Evolutionary conservation across 2,329 filamentous ascomycete genomes (phyloP), one percentile per base, ranked within the genome.

Genomic region (Fonsecaea monophora): DNA sequence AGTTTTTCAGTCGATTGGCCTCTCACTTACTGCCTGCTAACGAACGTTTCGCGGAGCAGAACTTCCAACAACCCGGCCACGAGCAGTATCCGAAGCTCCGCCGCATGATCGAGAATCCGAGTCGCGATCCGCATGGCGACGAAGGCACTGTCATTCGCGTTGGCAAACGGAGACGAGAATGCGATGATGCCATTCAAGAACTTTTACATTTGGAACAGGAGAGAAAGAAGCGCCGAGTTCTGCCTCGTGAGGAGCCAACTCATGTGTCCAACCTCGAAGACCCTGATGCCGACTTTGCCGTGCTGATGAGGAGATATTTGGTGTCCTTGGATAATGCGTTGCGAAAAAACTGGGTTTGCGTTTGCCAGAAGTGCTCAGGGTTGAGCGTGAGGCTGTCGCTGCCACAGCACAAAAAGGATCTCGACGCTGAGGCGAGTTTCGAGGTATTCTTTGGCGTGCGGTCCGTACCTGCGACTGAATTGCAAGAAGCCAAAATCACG

Each of bases 161-260:
- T 61, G 67, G 71, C 56, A 74, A 74, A 69, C 72, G 73, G 58
- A 72, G 61, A 69, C 71, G 72, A 68, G 72, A 73, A 62, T 55
- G 57, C 59, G 70, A 73, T 50, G 70, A 53, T 68, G 70, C 57
- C 62, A 73, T 74, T 65, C 53, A 73, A 48, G 68, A 74, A 64
- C 72, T 74, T 68, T 73, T 62, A 60, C 63, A 70, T 64, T 64
- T 72, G 61, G 68, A 70, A 40, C 30, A 42, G 59, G 66, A 72
- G 54, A 40, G 6, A 72, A 75, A 74, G 68, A 73, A 73, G 67
- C 72, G 72, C 70, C 73, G 73, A 67, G 71, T 73, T 61, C 64
- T 75, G 42, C 67, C 70, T 71, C 73, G 71, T 64, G 73, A 75
- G 68, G 70, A 75, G 32, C 69, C 68, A 62, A 69, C 48, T 37